Conservation (phyloP, 176 grass and related monocot genomes). For the Carex pumila region DNA sequence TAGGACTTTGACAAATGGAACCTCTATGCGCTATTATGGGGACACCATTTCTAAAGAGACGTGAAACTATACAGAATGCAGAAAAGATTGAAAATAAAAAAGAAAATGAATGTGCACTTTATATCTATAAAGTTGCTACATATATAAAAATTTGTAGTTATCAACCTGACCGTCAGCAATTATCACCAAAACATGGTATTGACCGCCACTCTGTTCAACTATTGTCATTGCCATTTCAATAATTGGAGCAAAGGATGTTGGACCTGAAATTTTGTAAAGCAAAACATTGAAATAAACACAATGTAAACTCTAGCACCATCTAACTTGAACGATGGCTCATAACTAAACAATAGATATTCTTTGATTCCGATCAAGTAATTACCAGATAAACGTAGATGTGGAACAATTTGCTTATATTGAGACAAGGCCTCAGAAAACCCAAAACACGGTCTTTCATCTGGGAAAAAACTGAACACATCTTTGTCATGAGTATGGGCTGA, state of each 20-base stretch:
- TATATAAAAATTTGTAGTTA: background rate
- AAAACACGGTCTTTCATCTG: constrained; percentile 32
- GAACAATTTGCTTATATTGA: constrained; percentile 35
- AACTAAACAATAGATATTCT: background rate
- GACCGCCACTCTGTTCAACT: constrained; percentile 44
- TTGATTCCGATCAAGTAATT: background rate
- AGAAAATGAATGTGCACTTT: background rate
- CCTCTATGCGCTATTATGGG: background rate
- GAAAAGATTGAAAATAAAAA: background rate
- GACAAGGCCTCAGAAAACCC: constrained; percentile 29
- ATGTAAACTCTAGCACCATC: background rate
- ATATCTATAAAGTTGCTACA: background rate
- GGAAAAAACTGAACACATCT: constrained; percentile 40
- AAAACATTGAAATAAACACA: background rate
- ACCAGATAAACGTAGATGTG: constrained; percentile 30
- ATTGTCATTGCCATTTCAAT: constrained; percentile 49
- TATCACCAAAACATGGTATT: constrained; percentile 53
- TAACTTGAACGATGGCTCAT: background rate
- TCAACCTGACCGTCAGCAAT: constrained; percentile 49
- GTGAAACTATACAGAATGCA: background rate
- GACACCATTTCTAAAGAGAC: background rate
- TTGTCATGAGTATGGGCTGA: constrained; percentile 39
- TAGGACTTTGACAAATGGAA: background rate
- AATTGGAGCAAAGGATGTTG: constrained; percentile 45
- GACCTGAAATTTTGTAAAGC: constrained; percentile 22